Base-by-base conservation (phyloP, 306 rosid genomes). In the Astragalus glycyphyllos region DNA sequence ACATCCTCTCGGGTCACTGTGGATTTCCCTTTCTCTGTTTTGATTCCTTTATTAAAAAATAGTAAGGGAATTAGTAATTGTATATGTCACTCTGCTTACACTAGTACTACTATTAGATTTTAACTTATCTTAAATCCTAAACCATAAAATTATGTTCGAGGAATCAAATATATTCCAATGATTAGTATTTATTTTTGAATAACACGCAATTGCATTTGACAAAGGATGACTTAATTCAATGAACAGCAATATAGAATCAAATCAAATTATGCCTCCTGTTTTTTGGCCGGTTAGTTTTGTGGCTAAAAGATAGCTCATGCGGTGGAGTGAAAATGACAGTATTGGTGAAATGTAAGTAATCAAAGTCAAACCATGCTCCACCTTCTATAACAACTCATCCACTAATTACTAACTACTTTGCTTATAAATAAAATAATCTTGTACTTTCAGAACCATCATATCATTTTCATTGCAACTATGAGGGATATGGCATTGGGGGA, bases 271-370 rank as follows among this genome's bases (percentile, higher is more conserved):
- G 47, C 31, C 41, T 63, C 4, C 3, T 35, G 8, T 23, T 23
- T 71, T 65, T 60, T 38, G 29, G 69, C 65, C 73, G 72, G 17
- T 69, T 62, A 23, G 60, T 70, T 51, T 14, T 70, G 34, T 20
- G 1, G 1, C 23, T 0, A 2, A 20, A 20, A 2, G 2, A 2
- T 20, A 20, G 23, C 23, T 0, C 23, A 20, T 20, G 2, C 2
- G 23, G 2, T 20, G 1, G 23, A 20, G 23, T 20, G 23, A 20
- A 20, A 20, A 2, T 20, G 23, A 20, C 23, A 20, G 1, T 20
- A 2, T 20, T 20, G 23, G 23, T 20, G 23, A 20, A 20, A 20
- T 20, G 1, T 20, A 20, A 20, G 23, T 20, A 20, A 0, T 20
- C 23, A 2, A 20, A 20, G 1, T 20, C 23, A 2, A 20, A 20